Evolutionary conservation across 2,329 filamentous ascomycete species (phyloP).

Genomic region (Fusarium sp.): DNA sequence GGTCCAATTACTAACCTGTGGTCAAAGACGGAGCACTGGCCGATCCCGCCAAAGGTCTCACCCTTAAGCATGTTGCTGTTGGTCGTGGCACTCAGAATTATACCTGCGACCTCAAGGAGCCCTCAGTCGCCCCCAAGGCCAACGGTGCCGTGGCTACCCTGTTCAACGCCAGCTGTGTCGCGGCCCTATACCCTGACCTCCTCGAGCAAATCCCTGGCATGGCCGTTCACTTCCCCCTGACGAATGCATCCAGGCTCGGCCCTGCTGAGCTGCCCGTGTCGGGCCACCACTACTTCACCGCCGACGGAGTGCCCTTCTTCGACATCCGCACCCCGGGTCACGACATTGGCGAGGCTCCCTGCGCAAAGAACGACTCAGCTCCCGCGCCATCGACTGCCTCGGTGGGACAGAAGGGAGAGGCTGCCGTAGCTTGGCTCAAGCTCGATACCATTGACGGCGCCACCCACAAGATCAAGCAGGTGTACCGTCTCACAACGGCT

Average conservation of each 20-base stretch:
- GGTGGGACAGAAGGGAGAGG: conserved; percentile 71
- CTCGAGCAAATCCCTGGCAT: conserved; percentile 73
- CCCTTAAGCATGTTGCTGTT: conserved; percentile 81
- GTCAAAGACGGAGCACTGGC: conserved; percentile 65
- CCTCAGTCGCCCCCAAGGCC: conserved; percentile 71
- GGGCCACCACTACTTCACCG: conserved; percentile 85
- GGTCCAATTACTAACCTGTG: conserved; percentile 24
- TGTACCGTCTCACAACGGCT: conserved; percentile 87
- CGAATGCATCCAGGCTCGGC: conserved; percentile 56
- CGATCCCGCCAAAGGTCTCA: conserved; percentile 68
- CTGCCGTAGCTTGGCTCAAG: conserved; percentile 85
- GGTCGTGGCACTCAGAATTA: conserved; percentile 96
- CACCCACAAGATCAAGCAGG: conserved; percentile 75
- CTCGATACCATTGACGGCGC: conserved; percentile 66
- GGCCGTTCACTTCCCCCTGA: conserved; percentile 74
- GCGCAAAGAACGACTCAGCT: conserved; percentile 70
- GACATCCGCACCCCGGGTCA: conserved; percentile 71
- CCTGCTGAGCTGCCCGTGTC: conserved; percentile 73
- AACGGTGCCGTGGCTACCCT: conserved; percentile 84
- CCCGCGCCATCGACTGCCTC: conserved; percentile 72
- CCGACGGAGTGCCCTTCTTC: conserved; percentile 81
- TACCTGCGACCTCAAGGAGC: conserved; percentile 76
- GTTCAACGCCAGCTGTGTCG: conserved; percentile 88
- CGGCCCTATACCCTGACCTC: conserved; percentile 75
- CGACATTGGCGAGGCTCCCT: conserved; percentile 70